phyloP scores from a whole-genome alignment of 306 rosid species.

The Hippophae rhamnoides region DNA sequence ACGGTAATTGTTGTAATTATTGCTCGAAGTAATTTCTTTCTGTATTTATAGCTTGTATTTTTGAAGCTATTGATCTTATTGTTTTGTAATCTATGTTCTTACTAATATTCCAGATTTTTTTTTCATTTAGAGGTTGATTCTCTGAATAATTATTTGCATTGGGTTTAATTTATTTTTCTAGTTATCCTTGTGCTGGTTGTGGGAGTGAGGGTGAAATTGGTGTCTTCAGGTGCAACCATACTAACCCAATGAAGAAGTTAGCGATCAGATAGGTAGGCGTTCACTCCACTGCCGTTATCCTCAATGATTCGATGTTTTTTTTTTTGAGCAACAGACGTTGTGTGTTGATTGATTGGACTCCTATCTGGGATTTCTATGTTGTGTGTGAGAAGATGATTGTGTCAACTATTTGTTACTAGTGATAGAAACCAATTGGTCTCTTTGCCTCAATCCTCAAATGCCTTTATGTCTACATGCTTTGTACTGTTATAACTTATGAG shows the following conservation, averaged over 20 bases:
- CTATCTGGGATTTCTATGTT: background rate
- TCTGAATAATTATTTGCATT: constrained; percentile 5
- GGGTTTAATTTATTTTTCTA: background rate
- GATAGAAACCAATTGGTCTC: constrained; percentile 7
- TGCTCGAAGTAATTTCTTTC: background rate
- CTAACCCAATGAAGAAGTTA: constrained; percentile 1
- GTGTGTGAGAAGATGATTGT: background rate
- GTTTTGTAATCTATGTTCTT: background rate
- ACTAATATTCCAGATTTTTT: background rate
- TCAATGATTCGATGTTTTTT: background rate
- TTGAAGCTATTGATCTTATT: constrained; percentile 12
- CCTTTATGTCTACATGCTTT: background rate
- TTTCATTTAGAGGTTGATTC: constrained; percentile 7
- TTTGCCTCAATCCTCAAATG: background rate
- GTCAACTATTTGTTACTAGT: background rate
- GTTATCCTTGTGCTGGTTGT: background rate
- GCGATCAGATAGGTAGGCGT: constrained; percentile 9
- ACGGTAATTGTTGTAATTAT: constrained; percentile 6
- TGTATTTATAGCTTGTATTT: constrained; percentile 8
- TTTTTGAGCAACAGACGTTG: no score
- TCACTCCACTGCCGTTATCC: background rate
- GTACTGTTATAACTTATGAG: background rate
- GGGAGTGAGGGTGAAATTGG: constrained; percentile 12
- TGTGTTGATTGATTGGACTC: background rate
- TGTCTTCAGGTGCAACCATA: constrained; percentile 17